Percentiles rank a stretch among this genome's conserved stretches.
Conservation (phyloP, 2,329 filamentous ascomycete genomes). For the Cladosporium velox region DNA sequence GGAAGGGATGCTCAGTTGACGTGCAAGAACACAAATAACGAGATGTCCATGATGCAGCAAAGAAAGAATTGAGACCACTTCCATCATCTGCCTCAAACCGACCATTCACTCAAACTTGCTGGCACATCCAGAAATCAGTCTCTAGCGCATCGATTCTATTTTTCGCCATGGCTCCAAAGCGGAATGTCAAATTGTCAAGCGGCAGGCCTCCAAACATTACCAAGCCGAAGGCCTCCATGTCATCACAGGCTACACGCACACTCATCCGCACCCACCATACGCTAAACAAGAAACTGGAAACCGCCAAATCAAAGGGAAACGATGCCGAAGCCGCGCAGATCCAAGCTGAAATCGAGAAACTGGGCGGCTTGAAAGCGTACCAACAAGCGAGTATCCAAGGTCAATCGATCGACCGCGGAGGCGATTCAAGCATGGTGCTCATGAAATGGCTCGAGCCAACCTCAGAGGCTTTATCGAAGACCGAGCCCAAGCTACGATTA, state of each 20-base stretch:
- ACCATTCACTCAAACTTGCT: not conserved
- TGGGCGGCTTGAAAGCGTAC: constrained; percentile 61
- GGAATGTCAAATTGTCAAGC: constrained; percentile 40
- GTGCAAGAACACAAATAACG: not conserved
- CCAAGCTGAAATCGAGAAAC: constrained; percentile 53
- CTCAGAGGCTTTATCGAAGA: constrained; percentile 7
- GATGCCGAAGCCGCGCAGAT: constrained; percentile 44
- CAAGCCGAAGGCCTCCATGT: constrained; percentile 47
- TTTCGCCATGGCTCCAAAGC: constrained; percentile 6
- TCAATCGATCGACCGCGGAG: constrained; percentile 61
- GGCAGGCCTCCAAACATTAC: constrained; percentile 48
- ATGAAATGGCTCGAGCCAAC: constrained; percentile 56
- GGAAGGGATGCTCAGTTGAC: not conserved
- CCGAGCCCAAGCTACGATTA: constrained; percentile 55
- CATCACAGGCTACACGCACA: constrained; percentile 59
- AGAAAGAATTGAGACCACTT: not conserved
- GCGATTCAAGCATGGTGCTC: constrained; percentile 63
- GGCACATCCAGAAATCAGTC: not conserved
- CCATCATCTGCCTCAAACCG: too few relatives aligned
- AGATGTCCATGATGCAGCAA: not conserved
- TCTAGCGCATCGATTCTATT: not conserved
- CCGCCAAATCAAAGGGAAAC: constrained; percentile 51
- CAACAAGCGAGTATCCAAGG: constrained; percentile 65
- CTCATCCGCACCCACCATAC: constrained; percentile 63
- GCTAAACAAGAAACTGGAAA: constrained; percentile 58